Evolutionary conservation across 1,139 yeast species (phyloP).

Genomic region (Yamadazyma songkhlaensis): DNA sequence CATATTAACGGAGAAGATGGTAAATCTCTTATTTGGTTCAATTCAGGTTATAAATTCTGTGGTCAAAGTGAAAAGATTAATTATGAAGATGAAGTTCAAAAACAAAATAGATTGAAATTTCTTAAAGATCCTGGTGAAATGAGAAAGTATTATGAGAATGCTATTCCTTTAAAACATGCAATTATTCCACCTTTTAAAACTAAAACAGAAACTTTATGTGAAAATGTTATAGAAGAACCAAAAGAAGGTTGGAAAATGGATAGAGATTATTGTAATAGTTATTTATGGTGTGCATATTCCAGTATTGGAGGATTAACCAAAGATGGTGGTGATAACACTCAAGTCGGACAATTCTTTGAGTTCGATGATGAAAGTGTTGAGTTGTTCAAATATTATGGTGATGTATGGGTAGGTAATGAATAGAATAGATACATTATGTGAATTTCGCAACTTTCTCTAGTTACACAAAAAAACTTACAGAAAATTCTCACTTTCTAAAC

Average conservation of each 20-base stretch:
- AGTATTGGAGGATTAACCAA: slow-evolving; percentile 32
- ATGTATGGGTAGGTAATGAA: slow-evolving; percentile 34
- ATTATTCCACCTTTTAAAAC: slow-evolving; percentile 30
- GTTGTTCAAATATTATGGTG: slow-evolving; percentile 29
- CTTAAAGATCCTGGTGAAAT: slow-evolving; percentile 17
- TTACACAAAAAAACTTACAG: too few species aligned
- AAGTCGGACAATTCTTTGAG: slow-evolving; percentile 22
- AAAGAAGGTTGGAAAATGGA: slow-evolving; percentile 31
- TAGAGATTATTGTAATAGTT: slow-evolving; percentile 34
- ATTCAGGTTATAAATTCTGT: slow-evolving; percentile 33
- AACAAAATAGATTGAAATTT: slow-evolving; percentile 18
- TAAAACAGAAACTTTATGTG: slow-evolving; percentile 21
- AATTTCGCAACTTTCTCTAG: background rate
- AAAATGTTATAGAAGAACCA: slow-evolving; percentile 28
- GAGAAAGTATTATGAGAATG: slow-evolving; percentile 21
- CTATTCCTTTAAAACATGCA: slow-evolving; percentile 24
- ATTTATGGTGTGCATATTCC: slow-evolving; percentile 47
- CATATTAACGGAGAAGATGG: slow-evolving; percentile 33
- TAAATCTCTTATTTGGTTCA: slow-evolving; percentile 30
- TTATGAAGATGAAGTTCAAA: slow-evolving; percentile 23
- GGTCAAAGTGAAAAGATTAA: slow-evolving; percentile 24
- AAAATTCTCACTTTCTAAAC: too few species aligned
- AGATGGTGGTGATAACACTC: slow-evolving; percentile 23
- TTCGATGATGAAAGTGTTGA: slow-evolving; percentile 21
- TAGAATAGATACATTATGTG: slow-evolving; percentile 10